Base-by-base conservation (phyloP, 768 basidiomycete species). In the Amanita inopinata region DNA sequence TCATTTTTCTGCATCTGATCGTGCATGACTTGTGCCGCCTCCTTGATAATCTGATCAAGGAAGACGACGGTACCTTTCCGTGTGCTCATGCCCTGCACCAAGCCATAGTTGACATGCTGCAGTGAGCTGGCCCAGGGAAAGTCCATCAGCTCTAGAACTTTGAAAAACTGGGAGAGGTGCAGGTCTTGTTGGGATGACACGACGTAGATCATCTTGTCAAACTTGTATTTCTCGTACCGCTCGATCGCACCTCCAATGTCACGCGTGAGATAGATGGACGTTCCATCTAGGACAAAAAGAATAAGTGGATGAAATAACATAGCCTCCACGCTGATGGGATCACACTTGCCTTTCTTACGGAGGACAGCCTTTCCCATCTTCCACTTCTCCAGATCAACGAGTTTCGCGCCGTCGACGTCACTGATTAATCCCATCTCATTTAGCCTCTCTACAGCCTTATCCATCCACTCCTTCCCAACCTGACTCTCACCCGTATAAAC, bases 1-100 rank as follows among this genome's bases (percentile, higher is more conserved):
- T 89, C 81, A 58, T 97, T 97, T 63, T 82, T 82, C 61, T 68
- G 71, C 94, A 99, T 99, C 63, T 93, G 89, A 46, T 93, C 91
- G 62, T 88, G 90, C 94, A 98, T 98, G 38, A 84, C 80, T 33
- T 74, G 71, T 3, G 78, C 73, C 0, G 93, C 90, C 55, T 96
- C 92, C 51, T 82, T 76, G 59, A 90, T 83, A 51, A 90, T 97
- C 60, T 97, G 78, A 53, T 96, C 80, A 22, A 99, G 66, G 74
- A 97, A 97, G 38, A 94, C 91, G 33, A 88, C 93, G 0, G 89
- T 97, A 25, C 92, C 92, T 62, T 81, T 89, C 23, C 87, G 76
- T 17, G 88, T 89, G 60, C 81, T 92, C 94, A 99, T 99, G 45
- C 94, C 94, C 41, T 77, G 80, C 15, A 99, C 92, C 47, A 94